Evolutionary conservation across 2,329 filamentous ascomycete species (phyloP).

Genomic region (Cryphonectria parasitica): DNA sequence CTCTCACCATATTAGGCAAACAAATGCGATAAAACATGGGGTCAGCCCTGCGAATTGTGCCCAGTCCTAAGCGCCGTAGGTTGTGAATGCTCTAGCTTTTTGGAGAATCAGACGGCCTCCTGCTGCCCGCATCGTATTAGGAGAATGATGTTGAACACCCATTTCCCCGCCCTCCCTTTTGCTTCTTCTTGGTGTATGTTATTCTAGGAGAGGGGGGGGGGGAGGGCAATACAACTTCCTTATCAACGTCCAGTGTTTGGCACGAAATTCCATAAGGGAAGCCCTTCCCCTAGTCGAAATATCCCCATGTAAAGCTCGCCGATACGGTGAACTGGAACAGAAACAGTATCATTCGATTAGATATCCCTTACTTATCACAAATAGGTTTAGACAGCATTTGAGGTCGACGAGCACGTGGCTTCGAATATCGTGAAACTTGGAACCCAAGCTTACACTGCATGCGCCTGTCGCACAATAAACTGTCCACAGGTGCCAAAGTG

Average conservation of each 20-base stretch:
- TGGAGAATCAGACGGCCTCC: neutral
- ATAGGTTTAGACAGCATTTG: neutral
- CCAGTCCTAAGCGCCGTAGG: neutral
- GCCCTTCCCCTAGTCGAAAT: neutral
- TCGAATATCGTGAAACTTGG: neutral
- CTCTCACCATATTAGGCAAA: neutral
- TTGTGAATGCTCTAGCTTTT: neutral
- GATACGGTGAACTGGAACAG: neutral
- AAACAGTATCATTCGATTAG: neutral
- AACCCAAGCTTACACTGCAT: neutral
- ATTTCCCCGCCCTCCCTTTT: no score
- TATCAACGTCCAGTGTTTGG: neutral
- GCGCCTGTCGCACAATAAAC: neutral
- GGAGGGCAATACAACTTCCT: neutral
- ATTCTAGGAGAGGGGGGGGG: no score
- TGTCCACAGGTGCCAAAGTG: neutral
- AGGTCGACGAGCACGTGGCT: neutral
- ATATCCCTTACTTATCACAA: neutral
- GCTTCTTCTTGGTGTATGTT: neutral
- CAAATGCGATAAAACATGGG: neutral
- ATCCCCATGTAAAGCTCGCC: neutral
- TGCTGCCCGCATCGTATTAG: neutral
- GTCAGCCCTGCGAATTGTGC: neutral
- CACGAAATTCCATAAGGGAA: neutral
- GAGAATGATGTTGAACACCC: neutral